Evolutionary conservation across 345 rosid genomes (phyloP), one percentile per base, ranked within the genome.

Genomic region (Noccaea bulbosa): DNA sequence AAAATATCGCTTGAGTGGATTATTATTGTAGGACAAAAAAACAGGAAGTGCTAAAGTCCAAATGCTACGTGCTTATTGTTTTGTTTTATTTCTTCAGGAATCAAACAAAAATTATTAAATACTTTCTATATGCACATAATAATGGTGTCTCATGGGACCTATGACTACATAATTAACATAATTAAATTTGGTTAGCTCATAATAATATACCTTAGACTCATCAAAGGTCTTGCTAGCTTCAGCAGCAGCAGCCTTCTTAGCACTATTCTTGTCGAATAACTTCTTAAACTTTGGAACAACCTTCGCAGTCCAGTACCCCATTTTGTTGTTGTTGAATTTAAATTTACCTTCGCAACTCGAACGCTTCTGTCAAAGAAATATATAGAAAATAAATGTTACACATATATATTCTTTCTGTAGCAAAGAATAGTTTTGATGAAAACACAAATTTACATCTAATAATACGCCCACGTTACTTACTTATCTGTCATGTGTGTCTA

Each of bases 281-380:
- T 89, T 91, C 83, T 87, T 87, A 80, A 91, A 87, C 76, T 58
- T 87, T 16, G 96, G 96, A 53, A 91, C 87, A 77, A 91, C 87
- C 84, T 85, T 91, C 0, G 88, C 54, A 79, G 83, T 87, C 97
- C 97, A 89, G 69, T 88, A 91, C 3, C 88, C 97, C 95, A 88
- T 87, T 9, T 47, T 20, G 0, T 27, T 51, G 7, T 8, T 30
- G 3, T 11, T 39, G 39, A 9, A 48, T 14, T 56, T 33, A 8
- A 9, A n/a, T 70, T 63, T 41, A 76, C 27, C 63, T 50, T 65
- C 33, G 49, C 48, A 16, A 20, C 43, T 45, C 35, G 7, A 10
- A 34, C 38, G 37, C 33, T 24, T 34, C 78, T 74, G 73, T 53
- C 39, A 11, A 41, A 59, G 8, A 67, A 43, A 60, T 35, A 40